These are phyloP conservation scores for Mucor saturninus DNA, from an alignment of 371 early-diverging fungal genomes.

Conservation along the genomic window DNA sequence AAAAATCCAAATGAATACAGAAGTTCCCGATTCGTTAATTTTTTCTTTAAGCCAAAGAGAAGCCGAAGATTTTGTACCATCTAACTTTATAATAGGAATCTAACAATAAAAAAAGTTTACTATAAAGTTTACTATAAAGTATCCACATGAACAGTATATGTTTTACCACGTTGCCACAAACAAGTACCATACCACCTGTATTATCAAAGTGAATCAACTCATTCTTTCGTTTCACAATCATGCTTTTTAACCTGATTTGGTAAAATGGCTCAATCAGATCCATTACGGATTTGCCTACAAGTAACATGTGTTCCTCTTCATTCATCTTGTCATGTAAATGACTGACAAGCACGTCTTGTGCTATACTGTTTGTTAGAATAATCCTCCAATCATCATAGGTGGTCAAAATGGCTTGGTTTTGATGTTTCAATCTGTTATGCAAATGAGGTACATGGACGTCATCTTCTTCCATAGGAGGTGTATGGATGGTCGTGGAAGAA, in stretches of 20 bases:
- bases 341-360: conserved; percentile 55
- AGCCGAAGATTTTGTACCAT: conserved; percentile 64
- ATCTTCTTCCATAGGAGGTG: conserved; percentile 10
- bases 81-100: conserved; percentile 68
- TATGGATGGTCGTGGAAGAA: background rate
- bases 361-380: conserved; percentile 65
- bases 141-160: conserved; percentile 14
- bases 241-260: conserved; percentile 51
- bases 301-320: conserved; percentile 10
- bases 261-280: conserved; percentile 64
- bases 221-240: conserved; percentile 45
- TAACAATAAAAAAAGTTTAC: conserved; percentile 16
- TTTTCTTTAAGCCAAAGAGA: conserved; percentile 74
- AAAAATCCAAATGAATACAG: conserved; percentile 75
- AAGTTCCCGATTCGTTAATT: conserved; percentile 51
- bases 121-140: background rate
- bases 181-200: conserved; percentile 46
- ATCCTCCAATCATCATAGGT: conserved; percentile 63
- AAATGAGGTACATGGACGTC: conserved; percentile 45
- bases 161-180: conserved; percentile 71
- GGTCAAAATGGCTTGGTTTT: conserved; percentile 68
- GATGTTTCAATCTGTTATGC: conserved; percentile 44
- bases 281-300: conserved; percentile 59
- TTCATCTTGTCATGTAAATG: conserved; percentile 21
- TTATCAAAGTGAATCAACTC: conserved; percentile 31